A percentile compares a stretch with the other conserved stretches of the same genome.
These are phyloP conservation scores for Ogataea hybrid DNA, from an alignment of 1,139 yeast species.

Conservation along the genomic window DNA sequence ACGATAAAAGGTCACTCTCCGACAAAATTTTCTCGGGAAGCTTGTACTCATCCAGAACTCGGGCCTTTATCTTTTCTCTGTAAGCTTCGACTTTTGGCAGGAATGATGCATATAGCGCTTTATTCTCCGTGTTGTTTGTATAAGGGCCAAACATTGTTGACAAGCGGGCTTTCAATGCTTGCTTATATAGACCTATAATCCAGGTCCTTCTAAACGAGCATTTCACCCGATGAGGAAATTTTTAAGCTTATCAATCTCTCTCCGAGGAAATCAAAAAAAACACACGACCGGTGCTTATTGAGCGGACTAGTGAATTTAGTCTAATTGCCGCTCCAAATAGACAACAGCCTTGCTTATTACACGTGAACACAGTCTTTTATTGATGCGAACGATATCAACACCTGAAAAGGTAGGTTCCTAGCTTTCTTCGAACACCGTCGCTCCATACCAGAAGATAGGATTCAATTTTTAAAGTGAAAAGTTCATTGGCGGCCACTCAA, in stretches of 20 bases:
- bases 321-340: not conserved
- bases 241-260: slow-evolving; percentile 1
- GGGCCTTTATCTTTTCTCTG: slow-evolving; percentile 16
- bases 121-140: slow-evolving; percentile 20
- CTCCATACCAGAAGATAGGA: not conserved
- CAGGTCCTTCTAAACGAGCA: not conserved
- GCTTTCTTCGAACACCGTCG: not conserved
- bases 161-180: too few relatives aligned
- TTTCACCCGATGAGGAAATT: not conserved
- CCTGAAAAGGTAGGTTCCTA: not conserved
- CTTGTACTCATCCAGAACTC: slow-evolving; percentile 24
- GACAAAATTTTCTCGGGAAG: slow-evolving; percentile 18
- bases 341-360: not conserved
- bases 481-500: not conserved
- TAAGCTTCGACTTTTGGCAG: slow-evolving; percentile 28
- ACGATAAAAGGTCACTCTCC: too few relatives aligned
- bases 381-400: not conserved
- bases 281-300: not conserved
- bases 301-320: not conserved
- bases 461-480: not conserved
- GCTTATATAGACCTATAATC: too few relatives aligned
- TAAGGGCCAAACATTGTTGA: slow-evolving; percentile 6
- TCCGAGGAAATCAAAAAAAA: not conserved
- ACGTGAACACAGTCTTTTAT: not conserved
- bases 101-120: slow-evolving; percentile 18